Conservation (phyloP, 495 filamentous ascomycete species). For the Geopyxis carbonaria region DNA sequence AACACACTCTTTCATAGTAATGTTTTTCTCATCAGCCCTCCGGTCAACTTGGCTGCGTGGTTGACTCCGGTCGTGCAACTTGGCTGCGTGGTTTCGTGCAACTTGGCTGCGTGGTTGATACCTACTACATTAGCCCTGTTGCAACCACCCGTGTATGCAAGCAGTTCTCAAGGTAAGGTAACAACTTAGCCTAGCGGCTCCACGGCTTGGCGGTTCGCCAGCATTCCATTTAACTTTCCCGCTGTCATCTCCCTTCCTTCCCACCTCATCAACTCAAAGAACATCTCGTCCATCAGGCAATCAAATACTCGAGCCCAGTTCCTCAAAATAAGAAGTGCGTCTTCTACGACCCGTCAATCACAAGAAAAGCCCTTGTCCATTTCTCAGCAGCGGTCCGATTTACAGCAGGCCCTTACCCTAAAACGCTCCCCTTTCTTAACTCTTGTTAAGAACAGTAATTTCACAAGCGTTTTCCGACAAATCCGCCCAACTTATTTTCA, state of each 20-base stretch:
- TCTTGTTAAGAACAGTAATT: neutral
- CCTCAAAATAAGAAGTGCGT: slow-evolving; percentile 28
- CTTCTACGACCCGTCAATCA: slow-evolving; percentile 14
- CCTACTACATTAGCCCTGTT: no score
- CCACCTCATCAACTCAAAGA: slow-evolving; percentile 6
- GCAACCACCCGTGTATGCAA: no score
- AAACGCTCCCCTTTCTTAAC: neutral
- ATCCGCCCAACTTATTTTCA: slow-evolving; percentile 3
- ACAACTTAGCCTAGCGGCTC: no score
- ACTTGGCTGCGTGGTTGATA: no score
- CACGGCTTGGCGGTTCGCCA: no score
- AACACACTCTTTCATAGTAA: no score
- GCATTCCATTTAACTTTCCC: slow-evolving; percentile 3
- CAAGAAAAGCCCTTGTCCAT: slow-evolving; percentile 5
- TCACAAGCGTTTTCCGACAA: slow-evolving; percentile 7
- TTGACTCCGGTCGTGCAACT: no score
- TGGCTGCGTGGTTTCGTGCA: no score
- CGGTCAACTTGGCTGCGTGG: no score
- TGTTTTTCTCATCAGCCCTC: no score
- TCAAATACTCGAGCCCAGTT: slow-evolving; percentile 23
- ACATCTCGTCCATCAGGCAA: slow-evolving; percentile 8
- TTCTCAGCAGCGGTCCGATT: neutral
- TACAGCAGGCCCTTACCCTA: neutral
- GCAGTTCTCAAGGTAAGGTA: no score
- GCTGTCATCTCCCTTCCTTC: slow-evolving; percentile 27